Percentiles rank a stretch among this genome's conserved stretches.
Evolutionary conservation across 2,329 filamentous ascomycete genomes (phyloP).

Genomic region (Cordyceps farinosa): DNA sequence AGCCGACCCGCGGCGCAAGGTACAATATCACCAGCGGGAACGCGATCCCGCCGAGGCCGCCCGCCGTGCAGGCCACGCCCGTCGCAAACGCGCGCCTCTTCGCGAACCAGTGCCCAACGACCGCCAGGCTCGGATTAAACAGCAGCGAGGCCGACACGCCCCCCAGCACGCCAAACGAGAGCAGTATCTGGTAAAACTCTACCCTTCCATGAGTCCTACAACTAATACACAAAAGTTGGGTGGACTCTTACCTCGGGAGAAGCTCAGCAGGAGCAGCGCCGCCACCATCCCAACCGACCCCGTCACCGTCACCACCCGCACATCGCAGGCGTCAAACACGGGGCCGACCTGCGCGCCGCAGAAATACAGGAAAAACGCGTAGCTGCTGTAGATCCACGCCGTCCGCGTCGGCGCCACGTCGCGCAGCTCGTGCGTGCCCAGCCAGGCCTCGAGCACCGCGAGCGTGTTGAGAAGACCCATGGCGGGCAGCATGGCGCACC

Average conservation of each 20-base stretch:
- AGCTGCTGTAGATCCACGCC: slow-evolving; percentile 72
- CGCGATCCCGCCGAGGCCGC: slow-evolving; percentile 54
- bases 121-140: slow-evolving; percentile 64
- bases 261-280: slow-evolving; percentile 54
- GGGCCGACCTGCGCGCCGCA: slow-evolving; percentile 67
- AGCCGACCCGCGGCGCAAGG: slow-evolving; percentile 27
- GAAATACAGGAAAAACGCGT: slow-evolving; percentile 67
- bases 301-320: slow-evolving; percentile 52
- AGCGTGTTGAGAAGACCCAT: slow-evolving; percentile 66
- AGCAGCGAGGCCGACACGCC: slow-evolving; percentile 64
- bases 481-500: slow-evolving; percentile 60
- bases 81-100: slow-evolving; percentile 62
- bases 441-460: slow-evolving; percentile 64
- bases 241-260: slow-evolving; percentile 53
- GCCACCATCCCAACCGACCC: slow-evolving; percentile 56
- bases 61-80: slow-evolving; percentile 65
- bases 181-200: slow-evolving; percentile 68
- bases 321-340: slow-evolving; percentile 66
- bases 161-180: slow-evolving; percentile 64
- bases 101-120: slow-evolving; percentile 67
- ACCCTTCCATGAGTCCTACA: neutral
- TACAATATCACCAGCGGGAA: slow-evolving; percentile 39
- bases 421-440: slow-evolving; percentile 59
- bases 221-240: too few species aligned
- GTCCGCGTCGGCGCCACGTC: slow-evolving; percentile 55